Evolutionary conservation across 768 basidiomycete genomes (phyloP), one percentile per base, ranked within the genome.

Genomic region (Sistotremastrum suecicum): DNA sequence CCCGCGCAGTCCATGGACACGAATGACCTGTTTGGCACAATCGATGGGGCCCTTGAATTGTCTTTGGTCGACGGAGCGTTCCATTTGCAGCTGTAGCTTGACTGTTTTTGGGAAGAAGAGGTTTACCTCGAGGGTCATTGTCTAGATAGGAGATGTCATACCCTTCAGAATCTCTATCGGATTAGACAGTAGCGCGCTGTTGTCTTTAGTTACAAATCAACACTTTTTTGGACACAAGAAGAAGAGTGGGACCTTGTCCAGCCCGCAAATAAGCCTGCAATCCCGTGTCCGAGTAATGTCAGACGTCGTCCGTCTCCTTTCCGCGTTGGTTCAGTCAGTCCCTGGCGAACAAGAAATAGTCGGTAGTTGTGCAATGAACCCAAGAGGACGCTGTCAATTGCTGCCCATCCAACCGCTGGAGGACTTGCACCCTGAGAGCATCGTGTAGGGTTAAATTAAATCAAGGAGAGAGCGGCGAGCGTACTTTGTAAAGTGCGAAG

Each of bases 101-200:
- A 81, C 78, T 75, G 43, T n/a, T 42, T 34, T n/a, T 34, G 10
- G 41, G 38, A 29, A 43, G 44, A 34, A 37, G 20, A 20, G 20
- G 20, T 20, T 20, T 20, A 20, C 20, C 20, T 6, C 28, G 36
- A 30, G 37, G 10, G 37, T 35, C 37, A 47, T 9, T n/a, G 28
- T 48, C 29, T 43, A 7, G 12, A 7, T 7, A 51, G 54, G 43
- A 48, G 40, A 45, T 42, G 32, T 32, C 58, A 10, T 53, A 71
- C 78, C 77, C 72, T 89, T 89, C 49, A 89, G 64, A 45, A 78
- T 69, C 58, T 89, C 86, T 35, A 87, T 71, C 1, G 85, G 84
- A 9, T 82, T 84, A 4, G 85, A 83, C 30, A 86, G 60, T 11
- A 78, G 46, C 8, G 82, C 74, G 54, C 82, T 84, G 51, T 11